phyloP scores from a whole-genome alignment of 768 basidiomycete species.

The Tulasnella sp. region DNA sequence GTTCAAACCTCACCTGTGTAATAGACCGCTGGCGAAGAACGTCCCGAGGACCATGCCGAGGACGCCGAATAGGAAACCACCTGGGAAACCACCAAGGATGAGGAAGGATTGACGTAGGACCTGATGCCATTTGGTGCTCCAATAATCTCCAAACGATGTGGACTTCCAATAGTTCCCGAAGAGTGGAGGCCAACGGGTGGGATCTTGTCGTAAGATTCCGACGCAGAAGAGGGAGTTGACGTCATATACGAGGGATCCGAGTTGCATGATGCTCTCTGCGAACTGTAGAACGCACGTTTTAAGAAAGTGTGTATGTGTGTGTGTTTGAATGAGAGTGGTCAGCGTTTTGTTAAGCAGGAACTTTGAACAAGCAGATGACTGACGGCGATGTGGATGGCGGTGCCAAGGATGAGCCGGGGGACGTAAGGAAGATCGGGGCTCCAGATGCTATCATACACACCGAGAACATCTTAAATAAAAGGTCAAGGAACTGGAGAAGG shows the following conservation, averaged over 20 bases:
- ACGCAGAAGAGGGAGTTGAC: conserved; percentile 6
- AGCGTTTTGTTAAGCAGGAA: too few species aligned
- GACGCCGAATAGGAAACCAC: conserved; percentile 2
- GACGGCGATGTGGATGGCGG: too few species aligned
- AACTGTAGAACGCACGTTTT: too few species aligned
- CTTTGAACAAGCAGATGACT: too few species aligned
- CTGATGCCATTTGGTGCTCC: conserved; percentile 10
- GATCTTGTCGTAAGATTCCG: neutral
- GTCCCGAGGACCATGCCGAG: conserved; percentile 9
- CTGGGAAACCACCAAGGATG: conserved; percentile 4
- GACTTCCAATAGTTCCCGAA: conserved; percentile 3
- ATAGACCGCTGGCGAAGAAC: conserved; percentile 3
- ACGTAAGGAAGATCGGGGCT: too few species aligned
- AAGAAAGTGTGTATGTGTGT: too few species aligned
- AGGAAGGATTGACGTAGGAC: conserved; percentile 15
- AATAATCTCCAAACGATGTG: conserved; percentile 8
- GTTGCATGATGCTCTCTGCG: neutral
- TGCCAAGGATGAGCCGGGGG: too few species aligned
- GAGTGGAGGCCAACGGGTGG: conserved; percentile 11
- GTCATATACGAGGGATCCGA: neutral
- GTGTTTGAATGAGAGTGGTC: too few species aligned
- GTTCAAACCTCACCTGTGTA: conserved; percentile 6
- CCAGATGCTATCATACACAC: too few species aligned
- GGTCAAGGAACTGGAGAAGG: too few species aligned
- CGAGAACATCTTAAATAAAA: too few species aligned